A percentile compares a stretch with the other conserved stretches of the same genome.
phyloP scores from a whole-genome alignment of 805 yeast species.

The Blastobotrys chiropterorum region DNA sequence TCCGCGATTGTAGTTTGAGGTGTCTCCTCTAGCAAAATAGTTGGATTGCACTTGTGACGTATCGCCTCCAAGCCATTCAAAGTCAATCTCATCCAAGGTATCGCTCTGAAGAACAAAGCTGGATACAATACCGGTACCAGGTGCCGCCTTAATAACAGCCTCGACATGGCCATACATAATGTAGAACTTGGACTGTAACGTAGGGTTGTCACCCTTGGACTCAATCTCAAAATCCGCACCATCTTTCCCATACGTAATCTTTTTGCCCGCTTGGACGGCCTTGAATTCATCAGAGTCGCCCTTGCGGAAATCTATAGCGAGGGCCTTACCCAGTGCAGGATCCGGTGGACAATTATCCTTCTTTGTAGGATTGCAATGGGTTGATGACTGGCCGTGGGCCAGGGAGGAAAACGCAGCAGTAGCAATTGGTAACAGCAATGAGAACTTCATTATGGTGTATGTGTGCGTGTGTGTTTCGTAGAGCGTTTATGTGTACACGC shows the following conservation, averaged over 20 bases:
- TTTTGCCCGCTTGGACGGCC: constrained; percentile 22
- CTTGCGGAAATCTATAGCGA: constrained; percentile 44
- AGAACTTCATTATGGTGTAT: background rate
- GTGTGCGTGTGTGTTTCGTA: background rate
- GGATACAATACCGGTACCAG: constrained; percentile 73
- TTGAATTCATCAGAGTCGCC: constrained; percentile 33
- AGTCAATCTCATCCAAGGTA: constrained; percentile 81
- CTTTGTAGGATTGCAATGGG: constrained; percentile 42
- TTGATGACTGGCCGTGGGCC: constrained; percentile 25
- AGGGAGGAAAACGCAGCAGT: background rate
- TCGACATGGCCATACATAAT: constrained; percentile 86
- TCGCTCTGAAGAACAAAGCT: constrained; percentile 78
- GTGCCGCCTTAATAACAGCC: constrained; percentile 61
- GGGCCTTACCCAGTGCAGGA: constrained; percentile 55
- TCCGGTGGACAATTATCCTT: constrained; percentile 40
- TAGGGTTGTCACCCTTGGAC: constrained; percentile 68
- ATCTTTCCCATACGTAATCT: constrained; percentile 38
- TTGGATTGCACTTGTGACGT: constrained; percentile 61
- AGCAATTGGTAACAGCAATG: background rate
- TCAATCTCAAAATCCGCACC: constrained; percentile 59
- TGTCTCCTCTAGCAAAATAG: constrained; percentile 74
- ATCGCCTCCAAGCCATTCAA: constrained; percentile 85
- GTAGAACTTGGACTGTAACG: constrained; percentile 68
- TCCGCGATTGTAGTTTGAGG: constrained; percentile 75
- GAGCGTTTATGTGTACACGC: background rate